These are phyloP conservation scores for Candida tibetensis DNA, from an alignment of 805 yeast species.

Conservation along the genomic window DNA sequence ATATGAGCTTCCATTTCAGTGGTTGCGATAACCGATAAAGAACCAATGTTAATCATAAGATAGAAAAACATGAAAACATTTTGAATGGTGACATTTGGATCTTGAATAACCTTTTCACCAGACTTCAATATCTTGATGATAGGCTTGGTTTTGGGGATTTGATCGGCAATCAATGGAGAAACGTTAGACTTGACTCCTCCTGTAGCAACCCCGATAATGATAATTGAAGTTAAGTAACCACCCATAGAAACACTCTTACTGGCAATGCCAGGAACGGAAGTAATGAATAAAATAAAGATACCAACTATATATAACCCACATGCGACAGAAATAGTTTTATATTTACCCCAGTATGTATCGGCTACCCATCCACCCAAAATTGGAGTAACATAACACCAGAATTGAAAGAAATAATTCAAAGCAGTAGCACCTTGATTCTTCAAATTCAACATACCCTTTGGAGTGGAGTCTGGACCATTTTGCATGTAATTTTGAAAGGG, in stretches of 20 bases:
- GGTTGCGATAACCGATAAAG: slow-evolving; percentile 73
- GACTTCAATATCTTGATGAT: slow-evolving; percentile 34
- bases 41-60: slow-evolving; percentile 72
- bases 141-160: slow-evolving; percentile 40
- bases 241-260: slow-evolving; percentile 53
- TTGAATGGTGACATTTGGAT: slow-evolving; percentile 70
- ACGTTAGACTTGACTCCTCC: slow-evolving; percentile 81
- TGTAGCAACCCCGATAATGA: slow-evolving; percentile 70
- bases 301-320: slow-evolving; percentile 60
- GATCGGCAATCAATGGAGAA: slow-evolving; percentile 67
- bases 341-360: slow-evolving; percentile 73
- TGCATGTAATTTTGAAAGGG: slow-evolving; percentile 81
- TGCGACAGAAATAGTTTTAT: slow-evolving; percentile 62
- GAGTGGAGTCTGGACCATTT: slow-evolving; percentile 38
- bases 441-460: slow-evolving; percentile 56
- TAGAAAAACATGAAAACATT: slow-evolving; percentile 74
- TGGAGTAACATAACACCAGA: slow-evolving; percentile 82
- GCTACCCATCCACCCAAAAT: slow-evolving; percentile 72
- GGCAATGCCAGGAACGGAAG: slow-evolving; percentile 63
- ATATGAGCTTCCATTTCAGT: slow-evolving; percentile 64
- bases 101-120: slow-evolving; percentile 45
- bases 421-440: slow-evolving; percentile 67
- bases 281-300: slow-evolving; percentile 60
- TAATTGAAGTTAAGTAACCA: slow-evolving; percentile 56
- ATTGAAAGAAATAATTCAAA: slow-evolving; percentile 70